Conservation (phyloP, 495 filamentous ascomycete genomes). For the Aspergillus taichungensis region DNA sequence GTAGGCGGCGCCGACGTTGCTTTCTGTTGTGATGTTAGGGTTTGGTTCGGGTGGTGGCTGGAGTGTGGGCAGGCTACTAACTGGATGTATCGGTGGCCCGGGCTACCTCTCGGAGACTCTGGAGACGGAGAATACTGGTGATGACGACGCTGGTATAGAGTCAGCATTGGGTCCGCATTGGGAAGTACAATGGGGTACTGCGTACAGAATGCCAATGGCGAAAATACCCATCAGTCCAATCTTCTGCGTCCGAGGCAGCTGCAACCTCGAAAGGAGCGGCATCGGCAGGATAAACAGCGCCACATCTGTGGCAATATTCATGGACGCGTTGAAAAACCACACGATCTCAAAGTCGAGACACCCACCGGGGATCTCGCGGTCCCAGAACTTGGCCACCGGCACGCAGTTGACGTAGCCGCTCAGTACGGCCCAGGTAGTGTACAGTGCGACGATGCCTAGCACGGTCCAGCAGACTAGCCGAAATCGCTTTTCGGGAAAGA, state of each 20-base stretch:
- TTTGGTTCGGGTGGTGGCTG: neutral
- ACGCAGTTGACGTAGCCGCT: constrained; percentile 44
- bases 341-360: constrained; percentile 42
- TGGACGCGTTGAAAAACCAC: constrained; percentile 46
- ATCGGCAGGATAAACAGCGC: constrained; percentile 48
- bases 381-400: constrained; percentile 45
- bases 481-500: constrained; percentile 32
- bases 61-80: constrained; percentile 35
- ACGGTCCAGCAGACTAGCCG: constrained; percentile 23
- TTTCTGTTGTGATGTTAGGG: constrained; percentile 16
- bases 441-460: constrained; percentile 26
- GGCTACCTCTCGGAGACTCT: constrained; percentile 21
- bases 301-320: constrained; percentile 49
- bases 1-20: constrained; percentile 45
- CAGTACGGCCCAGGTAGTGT: constrained; percentile 31
- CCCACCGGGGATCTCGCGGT: constrained; percentile 36
- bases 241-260: constrained; percentile 44
- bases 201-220: constrained; percentile 43
- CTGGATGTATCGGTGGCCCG: constrained; percentile 38
- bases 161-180: constrained; percentile 47
- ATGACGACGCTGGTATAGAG: constrained; percentile 18
- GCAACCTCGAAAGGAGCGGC: constrained; percentile 42
- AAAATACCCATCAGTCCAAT: constrained; percentile 45
- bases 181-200: too few relatives aligned
- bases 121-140: constrained; percentile 28